phyloP scores from a whole-genome alignment of 176 grass and related monocot genomes.

The Zoysia pacifica region DNA sequence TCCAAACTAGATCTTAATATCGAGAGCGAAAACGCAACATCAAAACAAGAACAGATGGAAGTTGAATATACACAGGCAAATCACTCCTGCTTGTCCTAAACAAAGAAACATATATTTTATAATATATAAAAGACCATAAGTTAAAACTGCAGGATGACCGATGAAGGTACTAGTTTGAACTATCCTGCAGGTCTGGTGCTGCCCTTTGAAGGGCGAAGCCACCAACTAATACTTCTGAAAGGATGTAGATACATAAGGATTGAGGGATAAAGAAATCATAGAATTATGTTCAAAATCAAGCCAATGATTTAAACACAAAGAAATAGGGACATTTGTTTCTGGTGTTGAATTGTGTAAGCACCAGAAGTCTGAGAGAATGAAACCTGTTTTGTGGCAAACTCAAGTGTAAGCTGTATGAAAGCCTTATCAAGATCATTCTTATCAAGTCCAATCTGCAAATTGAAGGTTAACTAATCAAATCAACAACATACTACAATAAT shows the following conservation, averaged over 20 bases:
- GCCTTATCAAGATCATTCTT: conserved; percentile 90
- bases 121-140: conserved; percentile 4
- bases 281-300: conserved; percentile 20
- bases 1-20: conserved; percentile 18
- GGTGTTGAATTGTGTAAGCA: neutral
- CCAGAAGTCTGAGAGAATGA: conserved; percentile 24
- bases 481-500: conserved; percentile 9
- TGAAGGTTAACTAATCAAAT: conserved; percentile 33
- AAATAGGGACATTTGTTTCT: neutral
- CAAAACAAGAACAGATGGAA: conserved; percentile 9
- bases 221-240: neutral
- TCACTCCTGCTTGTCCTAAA: neutral
- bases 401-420: conserved; percentile 86
- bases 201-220: neutral
- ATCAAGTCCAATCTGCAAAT: conserved; percentile 82
- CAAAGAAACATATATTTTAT: conserved; percentile 2
- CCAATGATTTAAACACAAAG: conserved; percentile 16
- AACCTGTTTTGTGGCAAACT: conserved; percentile 89
- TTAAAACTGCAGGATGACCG: conserved; percentile 1
- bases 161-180: neutral
- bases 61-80: conserved; percentile 17
- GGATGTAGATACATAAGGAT: neutral
- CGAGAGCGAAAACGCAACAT: conserved; percentile 1
- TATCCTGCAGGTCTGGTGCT: neutral
- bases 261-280: conserved; percentile 17